Evolutionary conservation across 306 rosid genomes (phyloP).

Genomic region (Leucaena leucocephala): DNA sequence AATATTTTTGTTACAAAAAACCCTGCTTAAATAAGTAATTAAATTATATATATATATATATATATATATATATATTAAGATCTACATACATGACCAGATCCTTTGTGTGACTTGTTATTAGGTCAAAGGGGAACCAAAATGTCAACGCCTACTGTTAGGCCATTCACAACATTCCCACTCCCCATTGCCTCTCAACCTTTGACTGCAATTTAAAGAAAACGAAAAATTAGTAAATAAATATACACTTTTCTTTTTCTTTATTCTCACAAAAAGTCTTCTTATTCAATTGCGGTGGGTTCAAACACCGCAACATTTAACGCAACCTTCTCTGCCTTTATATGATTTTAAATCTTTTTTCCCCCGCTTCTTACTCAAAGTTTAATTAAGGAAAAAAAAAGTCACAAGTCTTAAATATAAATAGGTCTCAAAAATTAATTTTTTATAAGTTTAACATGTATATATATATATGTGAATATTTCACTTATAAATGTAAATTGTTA

Average conservation of each 20-base stretch:
- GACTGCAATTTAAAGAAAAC: not conserved
- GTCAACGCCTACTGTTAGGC: conserved; percentile 45
- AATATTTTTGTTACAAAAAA: not conserved
- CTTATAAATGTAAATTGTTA: too few relatives aligned
- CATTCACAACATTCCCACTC: not conserved
- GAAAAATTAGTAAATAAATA: not conserved
- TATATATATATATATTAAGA: not conserved
- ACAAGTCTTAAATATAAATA: not conserved
- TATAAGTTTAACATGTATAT: not conserved
- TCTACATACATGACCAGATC: conserved; percentile 6
- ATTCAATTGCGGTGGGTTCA: not conserved
- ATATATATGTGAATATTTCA: too few relatives aligned
- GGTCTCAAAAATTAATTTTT: not conserved
- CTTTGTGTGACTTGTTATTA: conserved; percentile 21
- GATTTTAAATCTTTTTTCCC: not conserved
- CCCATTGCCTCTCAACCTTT: not conserved
- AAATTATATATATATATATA: not conserved
- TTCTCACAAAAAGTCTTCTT: not conserved
- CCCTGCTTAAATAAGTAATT: not conserved
- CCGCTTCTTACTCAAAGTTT: not conserved
- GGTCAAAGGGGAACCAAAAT: conserved; percentile 30
- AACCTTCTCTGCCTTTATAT: not conserved
- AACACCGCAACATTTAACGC: not conserved
- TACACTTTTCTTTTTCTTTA: not conserved
- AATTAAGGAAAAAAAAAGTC: not conserved